phyloP scores from a whole-genome alignment of 2,329 filamentous ascomycete species.

The Cylindrodendrum hubeiense region DNA sequence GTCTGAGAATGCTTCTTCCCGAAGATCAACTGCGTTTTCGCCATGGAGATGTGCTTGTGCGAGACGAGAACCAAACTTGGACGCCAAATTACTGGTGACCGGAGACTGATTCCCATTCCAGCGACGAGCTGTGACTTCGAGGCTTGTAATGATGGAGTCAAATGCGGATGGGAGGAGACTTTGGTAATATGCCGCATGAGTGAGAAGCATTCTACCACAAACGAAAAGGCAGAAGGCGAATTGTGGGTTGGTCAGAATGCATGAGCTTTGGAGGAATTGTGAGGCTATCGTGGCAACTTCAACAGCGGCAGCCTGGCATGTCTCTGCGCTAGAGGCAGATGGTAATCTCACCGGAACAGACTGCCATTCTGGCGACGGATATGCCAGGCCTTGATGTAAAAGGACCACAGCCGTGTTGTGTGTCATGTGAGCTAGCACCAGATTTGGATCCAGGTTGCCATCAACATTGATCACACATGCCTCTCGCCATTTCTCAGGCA shows the following conservation, averaged over 20 bases:
- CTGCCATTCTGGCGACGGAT: slow-evolving; percentile 34
- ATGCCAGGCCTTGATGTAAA: slow-evolving; percentile 39
- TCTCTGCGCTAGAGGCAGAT: slow-evolving; percentile 32
- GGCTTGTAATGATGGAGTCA: slow-evolving; percentile 27
- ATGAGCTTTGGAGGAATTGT: slow-evolving; percentile 25
- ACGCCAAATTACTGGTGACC: slow-evolving; percentile 25
- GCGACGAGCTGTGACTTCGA: slow-evolving; percentile 21
- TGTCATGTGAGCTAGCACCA: slow-evolving; percentile 41
- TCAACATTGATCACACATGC: slow-evolving; percentile 53
- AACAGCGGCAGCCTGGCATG: slow-evolving; percentile 29
- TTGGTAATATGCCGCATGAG: slow-evolving; percentile 25
- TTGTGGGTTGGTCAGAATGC: slow-evolving; percentile 25
- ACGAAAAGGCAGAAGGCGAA: slow-evolving; percentile 37
- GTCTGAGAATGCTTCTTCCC: slow-evolving; percentile 31
- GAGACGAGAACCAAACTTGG: slow-evolving; percentile 31
- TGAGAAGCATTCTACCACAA: slow-evolving; percentile 31
- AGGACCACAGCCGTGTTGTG: slow-evolving; percentile 42
- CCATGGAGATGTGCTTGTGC: slow-evolving; percentile 12
- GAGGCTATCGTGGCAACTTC: slow-evolving; percentile 31
- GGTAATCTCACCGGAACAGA: slow-evolving; percentile 27
- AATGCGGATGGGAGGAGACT: slow-evolving; percentile 12
- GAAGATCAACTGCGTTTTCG: slow-evolving; percentile 5
- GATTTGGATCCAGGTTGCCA: slow-evolving; percentile 58
- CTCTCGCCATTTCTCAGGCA: slow-evolving; percentile 57
- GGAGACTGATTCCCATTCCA: slow-evolving; percentile 25